phyloP scores from a whole-genome alignment of 129 eudicot genomes.

The Escallonia herrerae region DNA sequence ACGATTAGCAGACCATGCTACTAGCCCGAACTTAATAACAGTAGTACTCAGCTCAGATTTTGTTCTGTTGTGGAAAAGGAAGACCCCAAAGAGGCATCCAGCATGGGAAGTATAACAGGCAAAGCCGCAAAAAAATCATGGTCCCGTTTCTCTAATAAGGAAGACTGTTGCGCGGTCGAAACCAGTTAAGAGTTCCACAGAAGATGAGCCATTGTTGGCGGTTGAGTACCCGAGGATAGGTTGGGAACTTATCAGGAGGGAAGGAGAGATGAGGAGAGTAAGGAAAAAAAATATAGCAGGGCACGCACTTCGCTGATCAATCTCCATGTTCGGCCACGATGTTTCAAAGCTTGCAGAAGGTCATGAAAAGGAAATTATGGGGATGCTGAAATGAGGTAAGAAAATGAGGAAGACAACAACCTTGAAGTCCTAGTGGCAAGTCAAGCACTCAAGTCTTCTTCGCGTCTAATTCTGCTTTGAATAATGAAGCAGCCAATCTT shows the following conservation, averaged over 20 bases:
- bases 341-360: too few species aligned
- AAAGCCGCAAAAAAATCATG: conserved; percentile 23
- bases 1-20: conserved; percentile 24
- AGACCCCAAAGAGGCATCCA: conserved; percentile 16
- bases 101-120: conserved; percentile 14
- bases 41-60: background rate
- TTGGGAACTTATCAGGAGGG: background rate
- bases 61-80: conserved; percentile 15
- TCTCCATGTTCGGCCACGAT: too few species aligned
- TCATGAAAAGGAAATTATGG: too few species aligned
- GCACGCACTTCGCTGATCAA: too few species aligned
- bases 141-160: conserved; percentile 15
- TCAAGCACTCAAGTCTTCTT: too few species aligned
- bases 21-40: conserved; percentile 7
- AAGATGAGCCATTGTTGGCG: conserved; percentile 6
- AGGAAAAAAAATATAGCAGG: too few species aligned
- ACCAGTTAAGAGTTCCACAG: conserved; percentile 2
- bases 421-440: too few species aligned
- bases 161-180: conserved; percentile 10
- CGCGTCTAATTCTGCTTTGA: too few species aligned
- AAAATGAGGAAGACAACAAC: too few species aligned
- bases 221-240: background rate
- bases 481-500: too few species aligned
- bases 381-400: too few species aligned
- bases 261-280: too few species aligned